Evolutionary conservation across 2,329 filamentous ascomycete species (phyloP).

Genomic region (Cercospora zeae-maydis): DNA sequence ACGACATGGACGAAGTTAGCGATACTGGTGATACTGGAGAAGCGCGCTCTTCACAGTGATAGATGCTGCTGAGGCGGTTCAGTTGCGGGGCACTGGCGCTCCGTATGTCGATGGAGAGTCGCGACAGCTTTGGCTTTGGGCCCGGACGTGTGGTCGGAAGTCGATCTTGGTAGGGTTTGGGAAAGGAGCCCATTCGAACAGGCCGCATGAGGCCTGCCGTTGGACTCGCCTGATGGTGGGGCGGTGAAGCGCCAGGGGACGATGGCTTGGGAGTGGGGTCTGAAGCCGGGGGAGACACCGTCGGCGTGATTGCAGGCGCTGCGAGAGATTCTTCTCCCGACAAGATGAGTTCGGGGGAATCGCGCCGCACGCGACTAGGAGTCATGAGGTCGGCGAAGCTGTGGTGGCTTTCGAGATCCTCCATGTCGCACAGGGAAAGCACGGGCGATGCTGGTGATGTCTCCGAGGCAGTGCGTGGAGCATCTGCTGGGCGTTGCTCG

Average conservation of each 20-base stretch:
- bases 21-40: conserved; percentile 20
- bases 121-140: conserved; percentile 18
- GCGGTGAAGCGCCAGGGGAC: conserved; percentile 8
- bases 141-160: background rate
- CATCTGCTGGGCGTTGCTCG: background rate
- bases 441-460: conserved; percentile 15
- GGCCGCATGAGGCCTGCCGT: conserved; percentile 26
- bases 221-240: background rate
- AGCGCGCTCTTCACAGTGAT: background rate
- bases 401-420: conserved; percentile 31
- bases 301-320: conserved; percentile 15
- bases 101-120: conserved; percentile 5
- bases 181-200: conserved; percentile 32
- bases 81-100: background rate
- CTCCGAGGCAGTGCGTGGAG: background rate
- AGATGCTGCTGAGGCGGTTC: background rate
- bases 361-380: conserved; percentile 21
- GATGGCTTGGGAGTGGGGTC: conserved; percentile 23
- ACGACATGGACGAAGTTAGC: conserved; percentile 4
- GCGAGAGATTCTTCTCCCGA: conserved; percentile 18
- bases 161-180: conserved; percentile 18
- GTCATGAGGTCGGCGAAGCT: conserved; percentile 32
- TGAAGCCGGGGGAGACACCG: conserved; percentile 1
- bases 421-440: conserved; percentile 17
- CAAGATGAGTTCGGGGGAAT: background rate